Evolutionary conservation across 345 rosid genomes (phyloP).

Genomic region (Bruguiera parviflora): DNA sequence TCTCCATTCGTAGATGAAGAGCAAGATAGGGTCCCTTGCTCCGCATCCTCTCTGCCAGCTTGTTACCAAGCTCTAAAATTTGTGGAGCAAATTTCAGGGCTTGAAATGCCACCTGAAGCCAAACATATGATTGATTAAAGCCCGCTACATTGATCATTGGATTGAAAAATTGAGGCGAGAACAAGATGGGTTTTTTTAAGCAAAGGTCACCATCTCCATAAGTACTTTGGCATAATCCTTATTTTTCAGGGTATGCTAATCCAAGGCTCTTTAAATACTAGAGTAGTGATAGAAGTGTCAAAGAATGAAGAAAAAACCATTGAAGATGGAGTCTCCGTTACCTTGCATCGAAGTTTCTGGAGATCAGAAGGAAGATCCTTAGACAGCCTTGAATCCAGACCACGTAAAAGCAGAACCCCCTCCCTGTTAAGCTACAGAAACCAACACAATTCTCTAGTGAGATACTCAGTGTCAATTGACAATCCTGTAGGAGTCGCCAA

Average conservation of each 20-base stretch:
- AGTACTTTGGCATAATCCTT: not conserved
- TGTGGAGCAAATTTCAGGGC: slow-evolving; percentile 71
- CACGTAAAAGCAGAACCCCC: slow-evolving; percentile 81
- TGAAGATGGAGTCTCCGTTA: slow-evolving; percentile 7
- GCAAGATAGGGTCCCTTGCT: slow-evolving; percentile 87
- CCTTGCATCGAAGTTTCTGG: slow-evolving; percentile 97
- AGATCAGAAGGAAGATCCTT: slow-evolving; percentile 91
- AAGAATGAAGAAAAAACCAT: not conserved
- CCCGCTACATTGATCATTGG: not conserved
- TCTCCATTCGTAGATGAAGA: slow-evolving; percentile 85
- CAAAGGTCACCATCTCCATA: too few species aligned
- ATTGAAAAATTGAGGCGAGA: not conserved
- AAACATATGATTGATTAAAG: slow-evolving; percentile 9
- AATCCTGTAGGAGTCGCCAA: slow-evolving; percentile 6
- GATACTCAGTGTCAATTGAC: not conserved
- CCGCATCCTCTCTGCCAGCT: slow-evolving; percentile 73
- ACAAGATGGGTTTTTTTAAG: not conserved
- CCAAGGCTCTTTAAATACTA: too few species aligned
- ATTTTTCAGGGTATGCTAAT: too few species aligned
- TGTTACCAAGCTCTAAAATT: slow-evolving; percentile 69
- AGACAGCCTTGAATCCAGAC: slow-evolving; percentile 92
- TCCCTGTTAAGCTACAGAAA: slow-evolving; percentile 71
- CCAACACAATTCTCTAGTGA: slow-evolving; percentile 12
- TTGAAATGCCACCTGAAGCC: slow-evolving; percentile 73
- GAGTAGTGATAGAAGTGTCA: too few species aligned